Evolutionary conservation across 305 asterid genomes (phyloP), one percentile per base, ranked within the genome.

Genomic region (Rubia tinctorum): DNA sequence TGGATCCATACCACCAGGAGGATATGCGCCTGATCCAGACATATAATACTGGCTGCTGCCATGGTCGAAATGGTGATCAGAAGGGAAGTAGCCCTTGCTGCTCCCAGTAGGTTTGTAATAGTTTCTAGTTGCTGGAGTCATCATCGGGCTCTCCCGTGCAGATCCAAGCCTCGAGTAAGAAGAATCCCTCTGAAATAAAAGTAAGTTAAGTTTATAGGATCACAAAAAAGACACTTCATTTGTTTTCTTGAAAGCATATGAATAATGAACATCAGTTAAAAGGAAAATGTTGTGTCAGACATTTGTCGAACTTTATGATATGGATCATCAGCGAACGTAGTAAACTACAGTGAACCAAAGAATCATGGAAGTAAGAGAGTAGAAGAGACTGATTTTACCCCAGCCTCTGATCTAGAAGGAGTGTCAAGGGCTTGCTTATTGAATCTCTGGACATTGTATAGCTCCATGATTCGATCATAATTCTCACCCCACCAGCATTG

Each of bases 401-500:
- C 99, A 69, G 89, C 95, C 80, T 95, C 98, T 0, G 98, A 90
- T 83, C 96, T 86, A 53, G 94, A 90, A 2, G 99, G 98, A 39
- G 99, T 95, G 82, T 88, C 82, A 75, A 88, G 82, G 68, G 92
- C 97, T 86, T 92, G 99, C 82, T 83, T 89, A 43, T 90, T 93
- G 86, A 95, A 95, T 83, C 84, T 93, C 83, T 91, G 98, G 49
- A 95, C 98, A 70, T 95, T 95, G 79, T 95, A 93, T 1, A 95
- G 90, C 87, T 95, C 99, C 98, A 95, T 91, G 77, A 95, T 95
- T 73, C 97, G 78, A 69, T 95, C 99, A 67, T 84, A 95, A 70
- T 95, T 95, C 80, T 95, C 98, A 1, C 92, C 98, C 99, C 99
- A 95, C 99, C 99, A 95, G 77, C 97, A 85, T 73, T 95, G 99